Base-by-base conservation (phyloP, 352 stramenopile species). In the Thraustochytrium sp. region DNA sequence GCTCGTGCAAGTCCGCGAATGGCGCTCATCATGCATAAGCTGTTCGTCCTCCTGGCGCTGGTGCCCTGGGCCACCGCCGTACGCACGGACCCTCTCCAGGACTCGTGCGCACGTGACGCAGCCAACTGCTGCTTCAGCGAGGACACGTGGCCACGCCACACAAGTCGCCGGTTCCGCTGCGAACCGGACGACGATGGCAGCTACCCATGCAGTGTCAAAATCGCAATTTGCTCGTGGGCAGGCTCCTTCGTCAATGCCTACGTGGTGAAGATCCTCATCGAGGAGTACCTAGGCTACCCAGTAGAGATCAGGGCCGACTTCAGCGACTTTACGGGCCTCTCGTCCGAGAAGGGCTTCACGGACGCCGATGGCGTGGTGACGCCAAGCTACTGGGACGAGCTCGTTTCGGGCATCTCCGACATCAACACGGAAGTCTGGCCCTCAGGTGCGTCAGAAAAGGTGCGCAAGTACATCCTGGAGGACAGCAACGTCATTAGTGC, bases 221-320 rank as follows among this genome's bases (percentile, higher is more conserved):
- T 77, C 46, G 65, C 9, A 31, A 29, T 77, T n/a, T 64, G n/a
- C 49, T 18, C 2, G 5, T 77, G 65, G 65, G 34, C n/a, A 13
- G 65, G 65, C 13, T 55, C n/a, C 34, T 62, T 62, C 8, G 34
- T 77, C 29, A 77, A 77, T 31, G 65, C 64, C 21, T 62, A 77
- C 65, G 42, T 77, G 13, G 65, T 36, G 16, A 62, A 55, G 46
- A 77, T 77, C 36, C 64, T 77, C 49, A 77, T 77, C 49, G 65
- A 77, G 65, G 65, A 77, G 65, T 77, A 64, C 49, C 65, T 77
- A 23, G 65, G 65, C 18, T 77, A 77, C 46, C 65, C 65, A 11
- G 65, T 77, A 1, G 65, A 77, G 26, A 77, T 77, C 46, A 44
- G 26, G 2, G 65, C 42, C 18, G 61, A 73, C 31, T 16, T 1